A percentile compares a stretch with the other conserved stretches of the same genome.
phyloP scores from a whole-genome alignment of 1,139 yeast genomes.

The Suhomyces atakaporum region DNA sequence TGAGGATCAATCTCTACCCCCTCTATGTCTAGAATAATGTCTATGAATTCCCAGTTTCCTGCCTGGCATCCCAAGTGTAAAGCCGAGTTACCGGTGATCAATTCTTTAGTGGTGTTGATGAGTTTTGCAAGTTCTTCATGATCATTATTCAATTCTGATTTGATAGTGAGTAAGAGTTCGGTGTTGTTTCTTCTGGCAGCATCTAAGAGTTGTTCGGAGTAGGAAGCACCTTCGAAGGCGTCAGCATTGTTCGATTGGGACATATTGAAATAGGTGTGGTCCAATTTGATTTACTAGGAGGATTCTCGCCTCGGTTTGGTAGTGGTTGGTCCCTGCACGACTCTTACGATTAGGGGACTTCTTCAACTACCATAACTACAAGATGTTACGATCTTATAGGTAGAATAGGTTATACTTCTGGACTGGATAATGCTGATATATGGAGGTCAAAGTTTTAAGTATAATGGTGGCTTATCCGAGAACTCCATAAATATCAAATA shows the following conservation, averaged over 20 bases:
- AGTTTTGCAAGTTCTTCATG: constrained; percentile 54
- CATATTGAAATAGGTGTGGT: constrained; percentile 1
- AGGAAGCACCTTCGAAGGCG: constrained; percentile 76
- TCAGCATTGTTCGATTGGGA: constrained; percentile 41
- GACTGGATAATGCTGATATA: no score
- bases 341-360: not conserved
- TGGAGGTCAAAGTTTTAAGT: no score
- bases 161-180: constrained; percentile 64
- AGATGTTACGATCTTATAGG: no score
- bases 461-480: no score
- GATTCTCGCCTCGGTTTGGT: not conserved
- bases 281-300: not conserved
- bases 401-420: no score
- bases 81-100: constrained; percentile 75
- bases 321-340: not conserved
- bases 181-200: constrained; percentile 86
- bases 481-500: no score
- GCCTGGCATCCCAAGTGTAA: constrained; percentile 78
- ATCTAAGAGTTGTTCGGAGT: constrained; percentile 79
- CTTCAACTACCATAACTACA: no score
- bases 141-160: constrained; percentile 48
- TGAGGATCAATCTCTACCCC: constrained; percentile 89
- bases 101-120: constrained; percentile 71
- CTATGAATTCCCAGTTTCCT: constrained; percentile 88
- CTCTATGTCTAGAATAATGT: constrained; percentile 77